Percentiles rank a stretch among this genome's conserved stretches.
These are phyloP conservation scores for Parmelia sp. DNA, from an alignment of 495 filamentous ascomycete species.

Conservation along the genomic window DNA sequence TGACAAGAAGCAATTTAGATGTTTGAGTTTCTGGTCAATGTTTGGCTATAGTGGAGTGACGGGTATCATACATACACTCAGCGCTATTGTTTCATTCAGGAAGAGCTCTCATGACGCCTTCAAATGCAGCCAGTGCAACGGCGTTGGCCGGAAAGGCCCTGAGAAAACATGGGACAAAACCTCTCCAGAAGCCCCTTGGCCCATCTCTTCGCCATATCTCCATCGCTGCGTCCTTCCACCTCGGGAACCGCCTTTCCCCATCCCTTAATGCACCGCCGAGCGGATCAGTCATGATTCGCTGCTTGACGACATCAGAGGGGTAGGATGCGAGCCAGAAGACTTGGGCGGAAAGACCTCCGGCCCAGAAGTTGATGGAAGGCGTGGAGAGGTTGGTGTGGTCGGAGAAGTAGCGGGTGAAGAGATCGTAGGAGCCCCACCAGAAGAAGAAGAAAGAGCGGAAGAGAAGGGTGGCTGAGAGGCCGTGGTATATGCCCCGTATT, in stretches of 20 bases:
- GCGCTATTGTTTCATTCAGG: constrained; percentile 35
- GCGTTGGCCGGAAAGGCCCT: constrained; percentile 96
- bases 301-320: constrained; percentile 92
- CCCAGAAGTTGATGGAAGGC: constrained; percentile 92
- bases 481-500: constrained; percentile 73
- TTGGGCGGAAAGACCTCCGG: constrained; percentile 85
- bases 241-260: constrained; percentile 59
- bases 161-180: constrained; percentile 88
- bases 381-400: constrained; percentile 63
- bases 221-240: constrained; percentile 74
- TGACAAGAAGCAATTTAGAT: not conserved
- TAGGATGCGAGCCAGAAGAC: constrained; percentile 91
- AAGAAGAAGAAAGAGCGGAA: constrained; percentile 94
- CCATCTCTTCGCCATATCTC: constrained; percentile 72
- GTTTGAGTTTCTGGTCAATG: not conserved
- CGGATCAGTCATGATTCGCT: constrained; percentile 93
- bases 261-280: constrained; percentile 65
- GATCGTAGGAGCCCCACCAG: constrained; percentile 92
- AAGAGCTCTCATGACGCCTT: constrained; percentile 79
- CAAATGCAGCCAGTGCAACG: constrained; percentile 86
- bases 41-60: constrained; percentile 11
- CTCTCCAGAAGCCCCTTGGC: constrained; percentile 78
- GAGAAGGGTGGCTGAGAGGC: constrained; percentile 73
- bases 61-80: constrained; percentile 17
- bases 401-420: constrained; percentile 63